Base-by-base conservation (phyloP, 192 early-diverging fungal genomes). In the Backusella sp. region DNA sequence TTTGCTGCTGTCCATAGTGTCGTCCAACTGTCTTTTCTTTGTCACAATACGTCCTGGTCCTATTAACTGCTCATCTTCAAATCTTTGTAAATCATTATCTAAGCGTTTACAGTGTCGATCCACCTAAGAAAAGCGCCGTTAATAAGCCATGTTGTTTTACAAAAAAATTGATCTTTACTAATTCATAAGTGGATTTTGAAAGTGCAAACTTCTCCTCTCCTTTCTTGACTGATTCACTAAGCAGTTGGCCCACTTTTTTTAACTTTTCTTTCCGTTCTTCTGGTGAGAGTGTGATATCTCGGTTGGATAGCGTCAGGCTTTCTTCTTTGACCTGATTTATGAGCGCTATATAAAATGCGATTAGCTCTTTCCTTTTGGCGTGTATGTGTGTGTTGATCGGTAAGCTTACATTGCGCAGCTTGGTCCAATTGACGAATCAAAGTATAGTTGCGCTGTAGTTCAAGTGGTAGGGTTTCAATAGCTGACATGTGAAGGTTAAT, bases 151-250 rank as follows among this genome's bases (percentile, higher is more conserved):
- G n/a, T n/a, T 6, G 26, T 28, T 28, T 34, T 49, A 37, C 35
- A 23, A 49, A n/a, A 2, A 44, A 21, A 2, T 9, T 23, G 5
- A 39, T 26, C 73, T 80, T 30, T 76, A 97, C 96, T 78, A 94
- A 85, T 70, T 99, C 96, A 77, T 96, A 99, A 2, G 95, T 97
- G 59, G 97, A 92, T 35, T 92, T 92, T 11, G 97, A 95, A n/a
- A 99, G 79, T 0, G 94, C 90, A n/a, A 98, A 94, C 71, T 97
- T 99, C 46, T 98, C 96, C 74, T 97, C 94, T 21, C 95, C 95
- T 70, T 95, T 90, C 79, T 94, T 92, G 26, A 96, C 78, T 32
- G 88, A 90, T 7, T 92, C 92, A 11, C 91, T 90, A 41, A 96
- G 91, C 17, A 88, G 76, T 26, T 80, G 79, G 1, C 89, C 84